phyloP scores from a whole-genome alignment of 306 rosid species.

The Fragaria vesca region DNA sequence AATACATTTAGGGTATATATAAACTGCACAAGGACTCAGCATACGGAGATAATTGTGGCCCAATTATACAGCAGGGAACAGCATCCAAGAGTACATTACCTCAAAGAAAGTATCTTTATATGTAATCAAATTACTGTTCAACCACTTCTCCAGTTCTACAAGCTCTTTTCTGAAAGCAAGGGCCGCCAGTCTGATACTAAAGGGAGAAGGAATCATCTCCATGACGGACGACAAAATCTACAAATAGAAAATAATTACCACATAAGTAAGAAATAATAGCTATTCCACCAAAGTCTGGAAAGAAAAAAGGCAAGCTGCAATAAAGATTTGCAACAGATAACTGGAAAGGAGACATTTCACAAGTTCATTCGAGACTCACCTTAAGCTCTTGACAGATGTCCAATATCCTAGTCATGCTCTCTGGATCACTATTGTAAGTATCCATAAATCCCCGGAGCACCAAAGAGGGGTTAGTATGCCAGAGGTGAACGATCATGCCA shows the following conservation, averaged over 20 bases:
- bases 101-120: constrained; percentile 77
- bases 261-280: not conserved
- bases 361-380: constrained; percentile 44
- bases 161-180: constrained; percentile 78
- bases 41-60: not conserved
- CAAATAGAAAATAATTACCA: constrained; percentile 25
- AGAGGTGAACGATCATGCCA: constrained; percentile 72
- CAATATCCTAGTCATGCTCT: constrained; percentile 52
- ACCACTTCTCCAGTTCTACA: constrained; percentile 91
- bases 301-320: constrained; percentile 5
- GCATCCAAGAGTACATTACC: constrained; percentile 45
- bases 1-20: not conserved
- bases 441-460: constrained; percentile 79
- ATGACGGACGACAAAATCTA: constrained; percentile 71
- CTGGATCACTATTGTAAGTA: constrained; percentile 61
- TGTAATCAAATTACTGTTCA: constrained; percentile 54
- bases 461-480: constrained; percentile 73
- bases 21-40: not conserved
- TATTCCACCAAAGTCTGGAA: not conserved
- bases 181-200: constrained; percentile 79
- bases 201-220: constrained; percentile 69
- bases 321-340: not conserved
- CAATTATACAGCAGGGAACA: not conserved
- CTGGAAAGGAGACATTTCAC: constrained; percentile 19
- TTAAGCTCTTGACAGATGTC: constrained; percentile 85